Evolutionary conservation across 2,329 filamentous ascomycete species (phyloP).

Genomic region (Epichloe sylvatica): DNA sequence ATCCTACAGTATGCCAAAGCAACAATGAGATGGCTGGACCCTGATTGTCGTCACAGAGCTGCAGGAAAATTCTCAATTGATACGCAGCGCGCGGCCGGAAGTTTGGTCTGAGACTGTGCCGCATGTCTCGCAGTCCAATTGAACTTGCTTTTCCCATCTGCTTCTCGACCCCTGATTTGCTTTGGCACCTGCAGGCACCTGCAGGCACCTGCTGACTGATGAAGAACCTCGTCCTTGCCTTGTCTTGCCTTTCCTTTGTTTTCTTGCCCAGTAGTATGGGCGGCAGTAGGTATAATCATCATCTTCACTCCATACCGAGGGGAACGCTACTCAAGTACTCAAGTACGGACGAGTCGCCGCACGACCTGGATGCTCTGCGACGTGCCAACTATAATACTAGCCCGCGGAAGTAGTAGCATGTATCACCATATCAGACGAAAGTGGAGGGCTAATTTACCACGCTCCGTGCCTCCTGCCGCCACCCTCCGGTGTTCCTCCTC

Average conservation of each 20-base stretch:
- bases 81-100: too few relatives aligned
- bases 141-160: neutral
- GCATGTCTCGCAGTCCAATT: conserved; percentile 2
- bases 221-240: too few relatives aligned
- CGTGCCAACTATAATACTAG: neutral
- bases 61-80: too few relatives aligned
- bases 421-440: neutral
- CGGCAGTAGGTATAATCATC: neutral
- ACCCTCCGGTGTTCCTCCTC: neutral
- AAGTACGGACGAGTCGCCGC: too few relatives aligned
- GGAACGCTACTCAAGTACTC: too few relatives aligned
- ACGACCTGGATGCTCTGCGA: neutral
- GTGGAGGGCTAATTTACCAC: neutral
- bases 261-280: neutral
- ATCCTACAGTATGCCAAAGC: too few relatives aligned
- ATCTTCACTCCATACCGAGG: neutral
- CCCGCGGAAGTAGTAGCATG: neutral
- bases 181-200: too few relatives aligned
- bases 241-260: neutral
- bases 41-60: too few relatives aligned
- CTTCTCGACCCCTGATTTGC: too few relatives aligned
- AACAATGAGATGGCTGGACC: too few relatives aligned
- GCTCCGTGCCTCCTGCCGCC: neutral
- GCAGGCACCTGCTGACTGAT: too few relatives aligned
- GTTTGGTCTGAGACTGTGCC: neutral